Evolutionary conservation across 1,284 basidiomycete species (phyloP).

Genomic region (Waitea zeae): DNA sequence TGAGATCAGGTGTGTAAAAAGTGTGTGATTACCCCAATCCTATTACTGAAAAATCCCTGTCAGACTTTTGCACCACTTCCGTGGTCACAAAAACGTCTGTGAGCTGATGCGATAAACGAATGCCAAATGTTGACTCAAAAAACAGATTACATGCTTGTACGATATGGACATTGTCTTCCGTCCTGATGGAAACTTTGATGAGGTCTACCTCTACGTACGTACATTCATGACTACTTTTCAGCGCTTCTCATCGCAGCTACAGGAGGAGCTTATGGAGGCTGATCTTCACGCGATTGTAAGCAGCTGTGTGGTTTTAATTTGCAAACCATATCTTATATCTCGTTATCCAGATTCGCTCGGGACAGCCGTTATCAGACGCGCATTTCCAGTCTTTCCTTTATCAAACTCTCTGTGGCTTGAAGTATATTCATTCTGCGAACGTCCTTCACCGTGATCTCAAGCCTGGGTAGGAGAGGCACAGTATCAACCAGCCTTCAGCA

Average conservation of each 20-base stretch:
- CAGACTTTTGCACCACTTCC: slow-evolving; percentile 85
- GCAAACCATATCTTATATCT: neutral
- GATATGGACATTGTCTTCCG: slow-evolving; percentile 96
- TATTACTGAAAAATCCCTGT: neutral
- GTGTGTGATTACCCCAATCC: neutral
- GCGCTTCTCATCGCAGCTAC: slow-evolving; percentile 3
- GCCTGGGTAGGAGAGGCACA: no score
- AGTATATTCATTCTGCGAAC: slow-evolving; percentile 98
- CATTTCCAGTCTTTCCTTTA: slow-evolving; percentile 99
- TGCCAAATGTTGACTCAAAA: slow-evolving; percentile 6
- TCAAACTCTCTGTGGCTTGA: slow-evolving; percentile 94
- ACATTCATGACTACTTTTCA: slow-evolving; percentile 3
- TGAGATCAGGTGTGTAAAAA: slow-evolving; percentile 63
- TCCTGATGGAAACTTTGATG: slow-evolving; percentile 79
- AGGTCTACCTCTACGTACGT: slow-evolving; percentile 85
- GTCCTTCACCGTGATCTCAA: slow-evolving; percentile 97
- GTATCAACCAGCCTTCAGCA: no score
- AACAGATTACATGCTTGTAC: slow-evolving; percentile 78
- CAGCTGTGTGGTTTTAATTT: slow-evolving; percentile 3
- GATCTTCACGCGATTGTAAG: slow-evolving; percentile 95
- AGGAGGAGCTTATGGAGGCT: slow-evolving; percentile 99
- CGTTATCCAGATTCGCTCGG: slow-evolving; percentile 71
- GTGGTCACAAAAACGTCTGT: slow-evolving; percentile 87
- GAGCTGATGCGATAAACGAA: neutral
- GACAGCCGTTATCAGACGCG: slow-evolving; percentile 93